Evolutionary conservation across 1,284 basidiomycete genomes (phyloP), one percentile per base, ranked within the genome.

Genomic region (Filobasidium uniguttulatum): DNA sequence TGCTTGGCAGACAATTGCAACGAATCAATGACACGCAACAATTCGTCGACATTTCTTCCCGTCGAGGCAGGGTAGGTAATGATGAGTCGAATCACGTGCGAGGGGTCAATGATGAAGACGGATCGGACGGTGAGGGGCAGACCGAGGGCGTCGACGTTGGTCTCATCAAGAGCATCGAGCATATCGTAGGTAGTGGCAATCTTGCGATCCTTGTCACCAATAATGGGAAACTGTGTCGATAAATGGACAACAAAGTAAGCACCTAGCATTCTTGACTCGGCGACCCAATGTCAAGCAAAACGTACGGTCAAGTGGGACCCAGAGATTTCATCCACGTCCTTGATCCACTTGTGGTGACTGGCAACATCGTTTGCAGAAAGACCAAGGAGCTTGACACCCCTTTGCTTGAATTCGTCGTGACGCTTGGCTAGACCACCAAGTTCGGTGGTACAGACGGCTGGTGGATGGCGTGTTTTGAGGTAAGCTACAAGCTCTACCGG

Each of bases 1-100:
- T 91, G 75, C 74, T 85, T 89, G 76, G 97, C 91, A 44, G 87
- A 86, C 54, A 93, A 75, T 69, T 98, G 94, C 51, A 99, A 80
- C 45, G 88, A 81, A 67, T 87, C 83, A 57, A 88, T 72, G 49
- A 80, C 79, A 49, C 91, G 81, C 54, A 94, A 68, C 60, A 94
- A 81, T 71, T 96, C 91, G 62, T 83, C 81, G 59, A 76, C 77
- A 60, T 75, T 71, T 44, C 75, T 70, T 43, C 83, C 83, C 56
- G 83, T 83, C 14, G 81, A 80, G 38, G 87, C 88, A 50, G 90
- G 90, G 75, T 98, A 98, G 30, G 86, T 75, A 60, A 98, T 68
- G 33, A 80, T 88, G 57, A 96, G 75, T 56, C 93, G 85, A 64
- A 96, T 91, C 58, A 78, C 76, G 72, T 89, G 87, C 71, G 84